Evolutionary conservation across 345 rosid genomes (phyloP).

Genomic region (Kandelia obovata): DNA sequence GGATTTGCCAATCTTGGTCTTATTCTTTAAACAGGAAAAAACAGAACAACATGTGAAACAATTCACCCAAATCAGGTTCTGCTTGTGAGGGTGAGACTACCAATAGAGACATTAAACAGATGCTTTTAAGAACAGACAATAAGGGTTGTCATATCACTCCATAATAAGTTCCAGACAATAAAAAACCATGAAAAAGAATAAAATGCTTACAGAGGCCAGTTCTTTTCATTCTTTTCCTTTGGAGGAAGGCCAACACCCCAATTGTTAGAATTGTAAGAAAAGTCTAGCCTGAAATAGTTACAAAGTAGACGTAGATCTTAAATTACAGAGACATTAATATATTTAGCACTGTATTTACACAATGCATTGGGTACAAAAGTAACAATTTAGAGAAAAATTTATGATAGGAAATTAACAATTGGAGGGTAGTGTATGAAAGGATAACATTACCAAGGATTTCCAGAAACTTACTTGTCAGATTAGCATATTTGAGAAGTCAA

Average conservation of each 20-base stretch:
- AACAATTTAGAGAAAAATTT: not conserved
- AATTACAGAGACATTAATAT: no score
- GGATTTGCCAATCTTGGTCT: conserved; percentile 82
- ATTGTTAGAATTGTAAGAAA: conserved; percentile 67
- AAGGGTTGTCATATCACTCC: not conserved
- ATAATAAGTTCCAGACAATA: not conserved
- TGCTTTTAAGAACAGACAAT: not conserved
- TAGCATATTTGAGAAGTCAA: conserved; percentile 1
- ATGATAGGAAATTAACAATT: conserved; percentile 4
- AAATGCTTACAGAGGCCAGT: conserved; percentile 74
- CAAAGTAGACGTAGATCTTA: conserved; percentile 2
- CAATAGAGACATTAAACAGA: not conserved
- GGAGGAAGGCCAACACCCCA: conserved; percentile 99
- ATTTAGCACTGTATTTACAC: no score
- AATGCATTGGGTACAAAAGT: not conserved
- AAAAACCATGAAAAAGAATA: not conserved
- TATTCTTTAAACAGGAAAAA: conserved; percentile 45
- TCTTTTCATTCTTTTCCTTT: conserved; percentile 69
- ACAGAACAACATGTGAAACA: not conserved
- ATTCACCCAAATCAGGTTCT: no score
- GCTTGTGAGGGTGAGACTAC: not conserved
- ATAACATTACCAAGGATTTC: not conserved
- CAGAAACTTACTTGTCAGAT: not conserved
- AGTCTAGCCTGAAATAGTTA: conserved; percentile 63
- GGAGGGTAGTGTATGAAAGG: not conserved